Evolutionary conservation across 2,329 filamentous ascomycete species (phyloP), one percentile per base, ranked within the genome.

Genomic region (Aschersonia sp.): DNA sequence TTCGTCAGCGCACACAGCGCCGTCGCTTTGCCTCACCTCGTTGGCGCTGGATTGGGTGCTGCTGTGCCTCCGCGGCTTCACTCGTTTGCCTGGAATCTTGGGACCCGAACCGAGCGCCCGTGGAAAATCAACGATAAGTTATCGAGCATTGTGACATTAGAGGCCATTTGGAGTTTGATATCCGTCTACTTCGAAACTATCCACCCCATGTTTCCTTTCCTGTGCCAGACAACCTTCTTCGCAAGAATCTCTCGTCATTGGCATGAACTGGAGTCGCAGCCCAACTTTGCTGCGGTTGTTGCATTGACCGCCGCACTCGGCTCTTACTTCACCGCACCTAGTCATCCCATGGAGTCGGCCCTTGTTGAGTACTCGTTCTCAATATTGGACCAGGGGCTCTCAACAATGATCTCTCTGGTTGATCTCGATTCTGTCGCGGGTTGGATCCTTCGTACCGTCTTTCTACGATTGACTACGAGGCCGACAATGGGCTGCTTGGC

Each of bases 81-180:
- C 42, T 53, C 52, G 6, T 54, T 51, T 46, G 52, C 51, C 5
- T 54, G 52, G 52, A 54, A 54, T 40, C 50, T 52, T 8, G 52
- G 52, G 40, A 46, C 51, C n/a, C 47, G 52, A 7, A 46, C 46
- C 4, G 51, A 54, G 43, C 47, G 46, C 6, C 44, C 40, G 8
- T 48, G 47, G 9, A 32, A 41, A 6, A 41, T 47, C 1, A 29
- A 47, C 11, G 12, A 46, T 14, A 41, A 48, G 2, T 42, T 54
- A 2, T 42, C 41, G n/a, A 14, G 41, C 41, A 8, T 42, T 4
- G 4, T 42, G 22, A 11, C 41, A 14, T 14, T 42, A 30, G 30
- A 48, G 3, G 14, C 48, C 12, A 44, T 43, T 22, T 9, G 51
- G 3, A 40, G 45, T 1, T 47, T 47, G 11, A 43, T 43, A 6